These are phyloP conservation scores for Pisolithus marmoratus DNA, from an alignment of 768 basidiomycete genomes.

Conservation along the genomic window DNA sequence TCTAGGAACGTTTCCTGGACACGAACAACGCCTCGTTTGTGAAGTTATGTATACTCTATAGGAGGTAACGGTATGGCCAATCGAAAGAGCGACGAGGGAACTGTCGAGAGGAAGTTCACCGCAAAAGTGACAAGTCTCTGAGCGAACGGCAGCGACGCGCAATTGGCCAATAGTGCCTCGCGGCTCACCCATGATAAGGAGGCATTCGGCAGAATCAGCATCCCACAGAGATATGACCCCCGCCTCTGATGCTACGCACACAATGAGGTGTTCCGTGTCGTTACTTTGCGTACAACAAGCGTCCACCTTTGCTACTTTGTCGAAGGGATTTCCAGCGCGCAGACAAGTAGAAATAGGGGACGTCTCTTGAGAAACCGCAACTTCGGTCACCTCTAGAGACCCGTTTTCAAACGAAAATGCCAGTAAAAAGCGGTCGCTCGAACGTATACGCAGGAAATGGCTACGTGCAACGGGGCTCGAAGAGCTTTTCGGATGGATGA, in stretches of 20 bases:
- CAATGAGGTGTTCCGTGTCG: slow-evolving; percentile 44
- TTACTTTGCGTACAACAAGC: slow-evolving; percentile 48
- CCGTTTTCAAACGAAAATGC: slow-evolving; percentile 66
- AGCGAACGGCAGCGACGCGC: slow-evolving; percentile 49
- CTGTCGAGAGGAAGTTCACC: slow-evolving; percentile 62
- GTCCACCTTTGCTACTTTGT: slow-evolving; percentile 49
- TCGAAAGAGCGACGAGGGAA: slow-evolving; percentile 60
- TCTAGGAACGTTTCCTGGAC: slow-evolving; percentile 45
- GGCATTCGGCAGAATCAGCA: slow-evolving; percentile 54
- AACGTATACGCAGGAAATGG: slow-evolving; percentile 43
- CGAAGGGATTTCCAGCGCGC: slow-evolving; percentile 52
- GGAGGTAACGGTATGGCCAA: slow-evolving; percentile 57
- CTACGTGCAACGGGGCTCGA: slow-evolving; percentile 40
- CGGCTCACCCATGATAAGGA: slow-evolving; percentile 54
- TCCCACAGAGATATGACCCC: slow-evolving; percentile 79
- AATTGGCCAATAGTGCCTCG: slow-evolving; percentile 55
- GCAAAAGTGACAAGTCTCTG: slow-evolving; percentile 63
- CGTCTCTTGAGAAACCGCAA: slow-evolving; percentile 37
- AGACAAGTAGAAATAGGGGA: slow-evolving; percentile 44
- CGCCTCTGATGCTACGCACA: slow-evolving; percentile 57
- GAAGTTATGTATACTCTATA: slow-evolving; percentile 58
- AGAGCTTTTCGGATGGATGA: slow-evolving; percentile 39
- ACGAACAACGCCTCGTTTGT: slow-evolving; percentile 61
- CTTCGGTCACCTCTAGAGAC: slow-evolving; percentile 54
- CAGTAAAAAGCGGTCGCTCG: slow-evolving; percentile 43